phyloP scores from a whole-genome alignment of 352 stramenopile species.

The Nothophytophthora sp. region DNA sequence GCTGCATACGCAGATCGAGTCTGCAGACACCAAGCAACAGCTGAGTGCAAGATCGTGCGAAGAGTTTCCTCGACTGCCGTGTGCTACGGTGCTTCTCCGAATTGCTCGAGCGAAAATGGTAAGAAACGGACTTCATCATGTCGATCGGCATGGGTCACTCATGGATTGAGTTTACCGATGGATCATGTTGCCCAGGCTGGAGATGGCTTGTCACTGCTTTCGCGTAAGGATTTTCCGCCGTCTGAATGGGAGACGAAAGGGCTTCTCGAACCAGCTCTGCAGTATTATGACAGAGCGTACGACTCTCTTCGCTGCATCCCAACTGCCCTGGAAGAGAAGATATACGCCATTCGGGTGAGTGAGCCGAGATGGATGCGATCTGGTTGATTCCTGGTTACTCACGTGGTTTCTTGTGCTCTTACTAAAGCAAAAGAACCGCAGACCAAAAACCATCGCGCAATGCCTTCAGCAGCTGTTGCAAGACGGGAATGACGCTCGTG shows the following conservation, averaged over 20 bases:
- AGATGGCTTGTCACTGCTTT: constrained; percentile 63
- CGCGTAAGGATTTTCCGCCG: constrained; percentile 40
- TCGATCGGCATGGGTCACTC: not conserved
- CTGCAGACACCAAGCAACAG: constrained; percentile 32
- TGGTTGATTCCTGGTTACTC: not conserved
- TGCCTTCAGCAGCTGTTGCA: constrained; percentile 25
- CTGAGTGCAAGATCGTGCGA: constrained; percentile 41
- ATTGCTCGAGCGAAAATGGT: constrained; percentile 54
- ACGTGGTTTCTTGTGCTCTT: not conserved
- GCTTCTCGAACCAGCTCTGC: constrained; percentile 40
- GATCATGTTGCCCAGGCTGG: constrained; percentile 18
- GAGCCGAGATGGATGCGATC: not conserved
- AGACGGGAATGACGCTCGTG: constrained; percentile 9
- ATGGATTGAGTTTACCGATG: not conserved
- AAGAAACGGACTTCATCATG: constrained; percentile 8
- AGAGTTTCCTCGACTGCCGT: constrained; percentile 55
- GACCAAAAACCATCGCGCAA: constrained; percentile 18
- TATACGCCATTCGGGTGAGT: constrained; percentile 57
- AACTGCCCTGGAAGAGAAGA: constrained; percentile 51
- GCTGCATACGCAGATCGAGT: constrained; percentile 46
- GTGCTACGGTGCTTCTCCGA: constrained; percentile 78
- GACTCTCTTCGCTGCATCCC: constrained; percentile 52
- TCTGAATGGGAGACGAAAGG: constrained; percentile 58
- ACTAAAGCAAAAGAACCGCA: constrained; percentile 22
- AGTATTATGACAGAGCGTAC: constrained; percentile 51